Base-by-base conservation (phyloP, 106 monocot species). In the Dendrobium chrysotoxum region DNA sequence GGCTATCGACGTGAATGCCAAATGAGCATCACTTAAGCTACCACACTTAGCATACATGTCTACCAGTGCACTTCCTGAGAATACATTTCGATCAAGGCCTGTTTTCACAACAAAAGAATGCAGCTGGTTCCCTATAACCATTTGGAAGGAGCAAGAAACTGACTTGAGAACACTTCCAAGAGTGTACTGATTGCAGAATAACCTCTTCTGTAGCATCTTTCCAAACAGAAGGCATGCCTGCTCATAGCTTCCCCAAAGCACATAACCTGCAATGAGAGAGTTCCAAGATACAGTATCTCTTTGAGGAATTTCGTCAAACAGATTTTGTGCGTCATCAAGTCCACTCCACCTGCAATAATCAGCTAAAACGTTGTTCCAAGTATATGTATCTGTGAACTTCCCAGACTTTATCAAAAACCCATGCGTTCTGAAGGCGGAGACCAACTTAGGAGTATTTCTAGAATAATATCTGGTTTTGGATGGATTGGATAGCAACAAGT, bases 281-380 rank as follows among this genome's bases (percentile, higher is more conserved):
- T 95, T 95, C 92, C 92, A 92, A 26, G 95, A 88, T 54, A 89
- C 88, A 23, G 67, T 55, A 78, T 95, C 92, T 16, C 75, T 78
- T 8, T 15, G 53, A 11, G 88, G 89, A 12, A 89, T 86, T 80
- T 95, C 92, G 54, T 92, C 89, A 85, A 95, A 95, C 86, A 95
- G 70, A 46, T 85, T 85, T 39, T 68, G 45, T 45, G 90, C 89
- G 6, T 81, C 61, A 1, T 7, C 18, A 20, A 84, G 28, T 16
- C 64, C 81, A 15, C 20, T 30, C 75, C 35, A 67, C 28, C 75
- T 68, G 12, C 78, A 82, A 71, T 95, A 92, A 17, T 53, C 45
- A 13, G 83, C 82, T 23, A 95, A 67, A 38, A 95, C 46, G 15
- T 76, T 82, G 83, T 95, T 95, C 95, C 89, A 95, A 23, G 82